phyloP scores from a whole-genome alignment of 176 grass and related monocot genomes.

The Triticum dicoccoides region DNA sequence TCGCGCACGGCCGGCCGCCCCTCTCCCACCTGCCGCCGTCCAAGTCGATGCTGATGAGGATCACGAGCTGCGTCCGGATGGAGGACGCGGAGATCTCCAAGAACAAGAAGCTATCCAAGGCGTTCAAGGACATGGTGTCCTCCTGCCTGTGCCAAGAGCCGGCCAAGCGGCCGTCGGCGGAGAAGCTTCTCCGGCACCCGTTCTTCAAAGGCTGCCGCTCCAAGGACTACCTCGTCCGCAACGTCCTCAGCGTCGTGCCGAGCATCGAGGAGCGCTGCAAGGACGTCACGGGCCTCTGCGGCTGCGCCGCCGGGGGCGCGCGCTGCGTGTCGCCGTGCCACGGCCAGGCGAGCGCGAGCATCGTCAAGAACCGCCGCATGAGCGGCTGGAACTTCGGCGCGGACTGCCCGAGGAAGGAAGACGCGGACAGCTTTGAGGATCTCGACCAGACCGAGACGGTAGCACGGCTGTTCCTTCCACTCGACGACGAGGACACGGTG shows the following conservation, averaged over 20 bases:
- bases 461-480: not conserved
- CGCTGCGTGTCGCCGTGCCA: conserved; percentile 34
- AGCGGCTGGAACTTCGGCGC: conserved; percentile 91
- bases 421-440: conserved; percentile 2
- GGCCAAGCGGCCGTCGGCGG: conserved; percentile 66
- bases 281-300: conserved; percentile 6
- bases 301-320: conserved; percentile 2
- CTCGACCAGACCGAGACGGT: conserved; percentile 24
- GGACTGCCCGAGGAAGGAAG: conserved; percentile 24
- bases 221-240: conserved; percentile 59
- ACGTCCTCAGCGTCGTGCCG: conserved; percentile 60
- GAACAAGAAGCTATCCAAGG: conserved; percentile 78
- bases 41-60: conserved; percentile 79
- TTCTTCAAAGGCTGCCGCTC: conserved; percentile 86
- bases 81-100: conserved; percentile 53
- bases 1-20: conserved; percentile 81
- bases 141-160: conserved; percentile 76
- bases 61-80: conserved; percentile 66
- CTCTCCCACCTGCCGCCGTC: conserved; percentile 88
- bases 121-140: conserved; percentile 90
- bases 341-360: not conserved
- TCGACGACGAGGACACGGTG: not conserved
- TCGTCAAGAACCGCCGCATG: conserved; percentile 53
- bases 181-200: conserved; percentile 79
- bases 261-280: conserved; percentile 57